phyloP scores from a whole-genome alignment of 2,329 filamentous ascomycete genomes.

The Arthrobotrys iridis region DNA sequence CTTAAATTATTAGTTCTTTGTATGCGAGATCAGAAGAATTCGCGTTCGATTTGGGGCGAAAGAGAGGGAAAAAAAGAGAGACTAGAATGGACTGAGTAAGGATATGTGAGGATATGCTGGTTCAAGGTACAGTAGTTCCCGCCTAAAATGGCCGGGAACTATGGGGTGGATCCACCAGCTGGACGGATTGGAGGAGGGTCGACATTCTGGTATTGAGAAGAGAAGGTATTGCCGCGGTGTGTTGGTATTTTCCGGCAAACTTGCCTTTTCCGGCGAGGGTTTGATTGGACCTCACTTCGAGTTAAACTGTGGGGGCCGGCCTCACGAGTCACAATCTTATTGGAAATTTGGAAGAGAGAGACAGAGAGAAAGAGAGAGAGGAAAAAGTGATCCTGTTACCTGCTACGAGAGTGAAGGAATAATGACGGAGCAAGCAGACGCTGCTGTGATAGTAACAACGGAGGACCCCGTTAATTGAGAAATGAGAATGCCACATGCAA shows the following conservation, averaged over 20 bases:
- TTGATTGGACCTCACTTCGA: constrained; percentile 30
- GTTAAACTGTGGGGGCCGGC: constrained; percentile 3
- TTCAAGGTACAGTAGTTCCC: constrained; percentile 47
- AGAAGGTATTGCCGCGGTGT: constrained; percentile 43
- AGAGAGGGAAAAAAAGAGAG: too few relatives aligned
- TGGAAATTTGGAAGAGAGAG: background rate
- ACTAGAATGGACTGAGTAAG: constrained; percentile 24
- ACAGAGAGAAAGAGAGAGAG: background rate
- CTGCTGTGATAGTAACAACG: background rate
- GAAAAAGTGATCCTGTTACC: background rate
- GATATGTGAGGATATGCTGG: constrained; percentile 16
- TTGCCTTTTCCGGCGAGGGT: constrained; percentile 25
- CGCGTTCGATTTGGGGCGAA: too few relatives aligned
- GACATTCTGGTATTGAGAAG: background rate
- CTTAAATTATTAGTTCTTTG: too few relatives aligned
- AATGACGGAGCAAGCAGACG: too few relatives aligned
- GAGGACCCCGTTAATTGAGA: background rate
- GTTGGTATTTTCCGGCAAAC: constrained; percentile 30
- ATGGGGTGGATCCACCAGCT: constrained; percentile 7
- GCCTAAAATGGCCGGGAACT: constrained; percentile 47
- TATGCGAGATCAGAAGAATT: too few relatives aligned
- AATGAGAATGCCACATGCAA: background rate
- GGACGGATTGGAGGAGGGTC: background rate
- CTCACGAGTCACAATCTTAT: constrained; percentile 11
- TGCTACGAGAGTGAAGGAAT: background rate